Base-by-base conservation (phyloP, 805 yeast species). In the Teunomyces kruisii region DNA sequence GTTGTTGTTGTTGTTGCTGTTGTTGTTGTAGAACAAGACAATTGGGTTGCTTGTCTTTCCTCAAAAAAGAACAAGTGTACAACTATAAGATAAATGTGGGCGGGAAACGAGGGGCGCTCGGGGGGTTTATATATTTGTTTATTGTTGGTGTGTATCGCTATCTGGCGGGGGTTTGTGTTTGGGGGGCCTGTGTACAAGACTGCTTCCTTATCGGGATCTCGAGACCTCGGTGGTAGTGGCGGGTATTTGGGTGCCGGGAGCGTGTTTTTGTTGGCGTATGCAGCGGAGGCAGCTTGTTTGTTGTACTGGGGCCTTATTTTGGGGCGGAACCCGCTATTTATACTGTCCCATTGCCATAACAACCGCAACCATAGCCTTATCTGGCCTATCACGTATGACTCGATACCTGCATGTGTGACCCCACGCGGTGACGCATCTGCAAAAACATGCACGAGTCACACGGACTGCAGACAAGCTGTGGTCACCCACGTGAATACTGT, bases 101-200 rank as follows among this genome's bases (percentile, higher is more conserved):
- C 22, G 28, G 13, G 10, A 29, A 10, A 24, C 15, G 26, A 26
- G 35, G 13, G 30, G 40, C 16, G 36, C 33, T 17, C 24, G 17
- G 27, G n/a, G 42, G 29, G 29, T 33, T 32, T 46, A 46, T 39
- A 38, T 31, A 45, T 39, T 29, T 40, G 32, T 38, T 22, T 37
- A 39, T 33, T 45, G 37, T 30, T 41, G 38, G 31, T 36, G 24
- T 26, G 38, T 28, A 31, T 36, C 32, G 28, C 29, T 40, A 43
- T 32, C 32, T 38, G 46, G 35, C 28, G 48, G 40, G 24, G n/a
- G 32, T 9, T 8, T 13, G n/a, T 17, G 42, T 6, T 5, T 5
- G 26, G 28, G 3, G 5, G 10, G 17, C n/a, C 17, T 35, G 38
- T 35, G 38, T 35, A 28, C 38, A 35, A 13, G 9, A 1, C 28